Evolutionary conservation across 129 eudicot genomes (phyloP), one percentile per base, ranked within the genome.

Genomic region (Saposhnikovia divaricata): DNA sequence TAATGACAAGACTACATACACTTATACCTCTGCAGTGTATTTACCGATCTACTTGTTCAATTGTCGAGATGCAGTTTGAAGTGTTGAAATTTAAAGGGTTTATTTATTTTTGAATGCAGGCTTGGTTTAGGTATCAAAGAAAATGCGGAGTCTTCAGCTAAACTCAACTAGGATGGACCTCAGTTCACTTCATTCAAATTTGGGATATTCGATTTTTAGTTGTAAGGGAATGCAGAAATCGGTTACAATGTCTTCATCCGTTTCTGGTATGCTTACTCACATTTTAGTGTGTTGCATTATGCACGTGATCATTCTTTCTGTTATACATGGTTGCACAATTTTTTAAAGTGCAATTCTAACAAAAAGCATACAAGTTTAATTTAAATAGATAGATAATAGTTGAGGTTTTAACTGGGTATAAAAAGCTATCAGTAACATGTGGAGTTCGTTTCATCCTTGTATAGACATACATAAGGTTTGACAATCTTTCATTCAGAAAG

Each of bases 401-500:
- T 16, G 27, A 6, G 48, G 15, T 65, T 19, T 72, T 80, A 34
- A 34, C 81, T 90, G 97, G 89, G 78, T 73, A 81, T 87, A 88
- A 28, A 61, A 78, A 85, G 80, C 79, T 79, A 72, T 86, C 88
- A 8, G 78, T 93, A 57, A 86, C 50, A 42, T 93, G 97, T 57
- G 88, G 89, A 39, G 96, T 90, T 77, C 85, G 75, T 81, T 95
- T 83, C 97, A 97, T 55, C 98, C 98, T 85, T 95, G 98, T 83
- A 95, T 95, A 79, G 98, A 95, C 84, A 92, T 95, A 86, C 98
- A 95, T 82, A 95, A 92, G 97, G 98, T 90, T 38, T 38, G 77
- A 34, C 23, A 25, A 42, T 87, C 16, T 80, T 42, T 77, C 53
- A 34, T 57, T 19, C 37, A 23, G 28, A 4, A 65, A n/a, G 9